phyloP scores from a whole-genome alignment of 495 filamentous ascomycete genomes.

The Corynascus novoguineensis region DNA sequence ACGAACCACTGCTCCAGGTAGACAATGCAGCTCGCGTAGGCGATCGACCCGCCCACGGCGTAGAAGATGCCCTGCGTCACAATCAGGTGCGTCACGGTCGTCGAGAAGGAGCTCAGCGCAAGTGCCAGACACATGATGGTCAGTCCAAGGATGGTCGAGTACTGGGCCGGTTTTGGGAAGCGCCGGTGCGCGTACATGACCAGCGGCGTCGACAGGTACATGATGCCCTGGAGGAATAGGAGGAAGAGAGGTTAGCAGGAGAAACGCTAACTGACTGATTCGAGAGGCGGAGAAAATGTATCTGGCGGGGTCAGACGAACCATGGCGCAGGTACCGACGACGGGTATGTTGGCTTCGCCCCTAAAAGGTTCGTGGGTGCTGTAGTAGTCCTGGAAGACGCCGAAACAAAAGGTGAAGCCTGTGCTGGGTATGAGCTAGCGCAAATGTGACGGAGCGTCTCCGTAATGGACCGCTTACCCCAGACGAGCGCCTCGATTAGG shows the following conservation, averaged over 20 bases:
- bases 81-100: conserved; percentile 42
- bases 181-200: conserved; percentile 32
- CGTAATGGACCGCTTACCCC: conserved; percentile 45
- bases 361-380: conserved; percentile 38
- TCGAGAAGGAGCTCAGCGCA: conserved; percentile 42
- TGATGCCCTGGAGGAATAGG: conserved; percentile 31
- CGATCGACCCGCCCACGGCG: conserved; percentile 42
- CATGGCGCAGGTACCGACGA: conserved; percentile 38
- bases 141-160: conserved; percentile 35
- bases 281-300: too few relatives aligned
- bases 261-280: too few relatives aligned
- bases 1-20: conserved; percentile 57
- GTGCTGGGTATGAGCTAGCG: neutral
- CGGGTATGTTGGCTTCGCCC: conserved; percentile 35
- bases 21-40: conserved; percentile 45
- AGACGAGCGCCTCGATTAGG: conserved; percentile 58
- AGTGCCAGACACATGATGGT: conserved; percentile 38
- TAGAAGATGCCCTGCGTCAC: conserved; percentile 51
- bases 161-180: conserved; percentile 28
- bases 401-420: conserved; percentile 62
- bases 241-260: too few relatives aligned
- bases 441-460: neutral
- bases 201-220: conserved; percentile 46
- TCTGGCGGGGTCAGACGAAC: conserved; percentile 16
- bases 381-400: conserved; percentile 47